These are phyloP conservation scores for Tuber melanosporum DNA, from an alignment of 495 filamentous ascomycete species.

Conservation along the genomic window DNA sequence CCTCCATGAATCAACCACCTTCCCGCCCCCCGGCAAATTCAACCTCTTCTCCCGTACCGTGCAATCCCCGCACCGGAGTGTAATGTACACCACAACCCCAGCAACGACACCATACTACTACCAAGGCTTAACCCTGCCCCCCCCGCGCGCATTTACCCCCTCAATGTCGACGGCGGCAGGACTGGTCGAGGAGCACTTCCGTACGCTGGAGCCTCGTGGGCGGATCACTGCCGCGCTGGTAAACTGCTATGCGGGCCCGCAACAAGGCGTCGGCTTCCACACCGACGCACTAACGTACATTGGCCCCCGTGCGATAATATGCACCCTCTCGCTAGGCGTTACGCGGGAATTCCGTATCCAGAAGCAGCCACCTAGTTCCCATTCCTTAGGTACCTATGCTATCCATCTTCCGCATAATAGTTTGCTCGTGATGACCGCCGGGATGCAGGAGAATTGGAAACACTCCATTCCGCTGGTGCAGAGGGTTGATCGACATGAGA, in stretches of 20 bases:
- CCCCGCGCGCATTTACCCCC: conserved; percentile 27
- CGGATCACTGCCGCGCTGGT: conserved; percentile 83
- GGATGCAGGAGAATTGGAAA: conserved; percentile 79
- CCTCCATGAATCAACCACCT: conserved; percentile 67
- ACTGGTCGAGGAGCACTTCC: conserved; percentile 64
- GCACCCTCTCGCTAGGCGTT: conserved; percentile 82
- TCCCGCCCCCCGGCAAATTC: conserved; percentile 54
- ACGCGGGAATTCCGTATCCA: conserved; percentile 78
- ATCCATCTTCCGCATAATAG: conserved; percentile 93
- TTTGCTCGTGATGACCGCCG: conserved; percentile 87
- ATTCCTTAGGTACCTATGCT: conserved; percentile 73
- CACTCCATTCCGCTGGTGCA: conserved; percentile 67
- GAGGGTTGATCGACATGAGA: conserved; percentile 71
- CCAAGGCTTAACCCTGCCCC: conserved; percentile 18
- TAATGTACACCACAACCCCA: conserved; percentile 68
- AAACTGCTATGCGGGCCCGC: conserved; percentile 78
- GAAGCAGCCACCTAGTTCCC: conserved; percentile 45
- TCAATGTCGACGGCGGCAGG: conserved; percentile 19
- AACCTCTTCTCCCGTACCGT: conserved; percentile 82
- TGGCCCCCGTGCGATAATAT: conserved; percentile 79
- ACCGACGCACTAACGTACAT: conserved; percentile 89
- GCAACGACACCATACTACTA: conserved; percentile 48
- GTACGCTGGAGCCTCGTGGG: conserved; percentile 65
- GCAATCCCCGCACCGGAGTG: conserved; percentile 68
- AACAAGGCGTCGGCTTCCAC: conserved; percentile 83